A percentile compares a stretch with the other conserved stretches of the same genome.
Conservation (phyloP, 192 early-diverging fungal genomes). For the Backusella liffmaniae region DNA sequence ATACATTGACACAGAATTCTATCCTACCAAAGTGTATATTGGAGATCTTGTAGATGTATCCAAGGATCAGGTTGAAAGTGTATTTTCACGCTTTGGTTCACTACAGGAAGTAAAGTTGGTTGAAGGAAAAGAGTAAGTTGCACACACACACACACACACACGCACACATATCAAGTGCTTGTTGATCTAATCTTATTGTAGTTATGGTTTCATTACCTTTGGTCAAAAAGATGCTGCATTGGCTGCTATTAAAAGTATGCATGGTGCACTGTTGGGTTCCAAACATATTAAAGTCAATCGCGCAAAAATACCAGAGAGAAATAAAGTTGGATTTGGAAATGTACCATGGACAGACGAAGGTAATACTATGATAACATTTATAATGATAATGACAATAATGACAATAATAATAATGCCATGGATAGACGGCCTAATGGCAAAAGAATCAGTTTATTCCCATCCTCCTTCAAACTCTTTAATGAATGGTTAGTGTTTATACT, state of each 20-base stretch:
- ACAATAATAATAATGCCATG: too few species aligned
- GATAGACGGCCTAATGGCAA: conserved; percentile 23
- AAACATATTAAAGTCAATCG: conserved; percentile 45
- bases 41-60: conserved; percentile 41
- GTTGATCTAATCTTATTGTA: not conserved
- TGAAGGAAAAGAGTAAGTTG: conserved; percentile 43
- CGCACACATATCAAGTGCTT: not conserved
- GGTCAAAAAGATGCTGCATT: conserved; percentile 39
- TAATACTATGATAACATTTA: not conserved
- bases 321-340: conserved; percentile 51
- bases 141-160: not conserved
- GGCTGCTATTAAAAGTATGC: conserved; percentile 44
- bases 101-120: conserved; percentile 49
- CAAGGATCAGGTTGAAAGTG: conserved; percentile 22
- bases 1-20: conserved; percentile 52
- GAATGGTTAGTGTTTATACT: not conserved
- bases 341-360: conserved; percentile 55
- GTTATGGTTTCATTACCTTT: conserved; percentile 52
- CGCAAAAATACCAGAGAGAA: conserved; percentile 53
- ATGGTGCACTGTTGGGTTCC: conserved; percentile 41
- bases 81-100: conserved; percentile 45
- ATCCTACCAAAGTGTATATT: conserved; percentile 51
- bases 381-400: too few species aligned
- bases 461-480: not conserved
- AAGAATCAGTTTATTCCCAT: conserved; percentile 14